Evolutionary conservation across 352 stramenopile genomes (phyloP), one percentile per base, ranked within the genome.

Genomic region (Stramenopiles sp.): DNA sequence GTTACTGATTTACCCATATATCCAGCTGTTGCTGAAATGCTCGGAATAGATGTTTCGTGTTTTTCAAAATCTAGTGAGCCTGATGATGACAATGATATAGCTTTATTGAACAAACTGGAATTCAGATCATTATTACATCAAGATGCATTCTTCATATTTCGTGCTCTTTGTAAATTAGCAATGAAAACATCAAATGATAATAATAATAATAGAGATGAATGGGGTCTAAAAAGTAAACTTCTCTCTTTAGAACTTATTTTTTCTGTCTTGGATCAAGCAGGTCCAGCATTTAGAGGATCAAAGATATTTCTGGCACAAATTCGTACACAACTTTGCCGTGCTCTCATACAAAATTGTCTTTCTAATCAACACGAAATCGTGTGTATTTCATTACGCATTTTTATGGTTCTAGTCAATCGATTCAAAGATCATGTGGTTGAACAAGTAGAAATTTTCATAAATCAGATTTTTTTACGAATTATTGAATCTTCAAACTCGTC

Each of bases 361-460:
- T 89, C 69, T 20, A 79, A 81, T 50, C 68, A 86, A 49, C 89
- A 74, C 23, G 57, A 76, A 42, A 81, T 98, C 23, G 78, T 91
- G 18, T 79, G 77, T 29, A 53, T 96, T 3, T 88, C 70, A 19
- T 61, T 97, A 40, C 79, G 89, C 45, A 81, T 98, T 23, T 98
- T 99, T 51, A 55, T 96, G 7, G 53, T 85, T 29, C 57, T 99
- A 28, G 66, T 93, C 44, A 61, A 67, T 23, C 41, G 41, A 10
- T 53, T 79, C 45, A 66, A 68, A 53, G 61, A 57, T 0, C 68
- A 94, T 52, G 56, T 97, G 1, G 93, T 93, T 50, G 61, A 68
- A 18, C 83, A 98, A 55, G 78, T 96, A 46, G 79, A 95, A 49
- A 78, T 94, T 7, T 97, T 98, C 49, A 72, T 98, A 21, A 79